Base-by-base conservation (phyloP, 768 basidiomycete species). In the Tylopilus sp. region DNA sequence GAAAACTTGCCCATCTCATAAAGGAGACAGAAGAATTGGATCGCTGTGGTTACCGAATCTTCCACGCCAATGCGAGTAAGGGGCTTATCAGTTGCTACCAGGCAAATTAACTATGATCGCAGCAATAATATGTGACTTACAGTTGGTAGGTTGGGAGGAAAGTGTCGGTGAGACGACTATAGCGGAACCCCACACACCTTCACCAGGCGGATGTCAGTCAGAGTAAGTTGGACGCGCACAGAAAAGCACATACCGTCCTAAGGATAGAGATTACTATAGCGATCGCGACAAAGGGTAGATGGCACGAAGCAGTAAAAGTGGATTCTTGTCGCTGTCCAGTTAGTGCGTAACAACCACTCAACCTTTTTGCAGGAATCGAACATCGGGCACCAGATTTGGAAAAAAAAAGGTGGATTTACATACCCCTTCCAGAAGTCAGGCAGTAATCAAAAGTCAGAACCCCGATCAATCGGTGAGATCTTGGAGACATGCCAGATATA, bases 241-340 rank as follows among this genome's bases (percentile, higher is more conserved):
- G 9, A 2, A 15, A 40, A 44, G 30, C 7, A 47, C 60, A 11
- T 21, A 55, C 60, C 13, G 20, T 26, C 38, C 56, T 53, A 36
- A 52, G 50, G 17, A 40, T 36, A 18, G 51, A 33, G 40, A 60
- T 47, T 11, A 51, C 55, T 52, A 65, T 40, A 6, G 42, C 41
- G 7, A 63, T 41, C 11, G 47, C 53, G 23, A 53, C 30, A 6
- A 65, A 56, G 8, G 63, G 62, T 4, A 64, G 39, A 53, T 64
- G 65, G 18, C 62, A 63, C 28, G 39, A 57, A n/a, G 42, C 20
- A 15, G 47, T 15, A 47, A 65, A n/a, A 64, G 18, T 56, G 54
- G 6, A 65, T 44, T 49, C 62, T 48, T 48, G 41, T 41, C 3
- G 47, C 38, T 18, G 54, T 55, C 62, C 60, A 64, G 36, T 18